A percentile compares a stretch with the other conserved stretches of the same genome.
These are phyloP conservation scores for Penicillium sp. DNA, from an alignment of 2,329 filamentous ascomycete species.

Conservation along the genomic window DNA sequence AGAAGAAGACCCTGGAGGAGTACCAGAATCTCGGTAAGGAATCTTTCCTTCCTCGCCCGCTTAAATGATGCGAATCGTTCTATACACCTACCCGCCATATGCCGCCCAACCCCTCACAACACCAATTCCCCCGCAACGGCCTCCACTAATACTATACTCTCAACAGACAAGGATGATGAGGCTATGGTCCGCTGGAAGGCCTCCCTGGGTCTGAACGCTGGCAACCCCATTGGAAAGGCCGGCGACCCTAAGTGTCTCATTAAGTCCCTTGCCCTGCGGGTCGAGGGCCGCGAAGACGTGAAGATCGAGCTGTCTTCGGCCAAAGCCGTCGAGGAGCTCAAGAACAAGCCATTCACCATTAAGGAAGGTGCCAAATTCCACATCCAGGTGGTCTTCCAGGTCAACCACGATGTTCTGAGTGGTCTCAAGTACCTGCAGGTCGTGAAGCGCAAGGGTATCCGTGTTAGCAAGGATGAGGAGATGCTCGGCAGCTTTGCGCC, in stretches of 20 bases:
- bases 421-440: slow-evolving; percentile 95
- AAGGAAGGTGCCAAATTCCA: slow-evolving; percentile 93
- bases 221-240: slow-evolving; percentile 70
- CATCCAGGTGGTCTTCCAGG: slow-evolving; percentile 92
- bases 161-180: slow-evolving; percentile 72
- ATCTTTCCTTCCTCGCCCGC: not conserved
- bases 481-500: slow-evolving; percentile 98
- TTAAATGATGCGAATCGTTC: not conserved
- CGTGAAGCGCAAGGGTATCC: slow-evolving; percentile 85
- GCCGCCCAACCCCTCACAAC: not conserved
- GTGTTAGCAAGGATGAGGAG: slow-evolving; percentile 89
- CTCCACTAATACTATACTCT: not conserved
- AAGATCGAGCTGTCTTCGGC: slow-evolving; percentile 80
- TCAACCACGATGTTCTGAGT: slow-evolving; percentile 94
- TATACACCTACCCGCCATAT: not conserved
- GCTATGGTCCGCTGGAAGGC: slow-evolving; percentile 97
- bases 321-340: slow-evolving; percentile 74
- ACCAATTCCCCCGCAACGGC: not conserved
- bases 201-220: slow-evolving; percentile 80
- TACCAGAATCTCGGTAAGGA: slow-evolving; percentile 89
- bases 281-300: slow-evolving; percentile 78
- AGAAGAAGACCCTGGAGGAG: slow-evolving; percentile 97
- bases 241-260: slow-evolving; percentile 92
- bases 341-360: slow-evolving; percentile 93
- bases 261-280: slow-evolving; percentile 83